These are phyloP conservation scores for Hypoxylon sp. DNA, from an alignment of 2,329 filamentous ascomycete species.

Conservation along the genomic window DNA sequence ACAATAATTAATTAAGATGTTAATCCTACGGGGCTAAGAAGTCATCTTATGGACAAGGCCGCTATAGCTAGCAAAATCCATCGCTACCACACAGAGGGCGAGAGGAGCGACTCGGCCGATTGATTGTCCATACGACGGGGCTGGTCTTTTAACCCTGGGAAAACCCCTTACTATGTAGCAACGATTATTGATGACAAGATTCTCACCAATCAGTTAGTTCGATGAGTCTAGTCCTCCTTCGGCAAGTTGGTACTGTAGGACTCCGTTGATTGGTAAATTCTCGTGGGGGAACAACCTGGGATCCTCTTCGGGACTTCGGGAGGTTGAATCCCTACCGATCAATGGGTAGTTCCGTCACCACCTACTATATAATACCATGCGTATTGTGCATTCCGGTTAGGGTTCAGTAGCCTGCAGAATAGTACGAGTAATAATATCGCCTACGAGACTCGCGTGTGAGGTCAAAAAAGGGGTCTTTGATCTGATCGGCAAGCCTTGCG, in stretches of 20 bases:
- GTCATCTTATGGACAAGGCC: background rate
- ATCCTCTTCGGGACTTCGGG: constrained; percentile 40
- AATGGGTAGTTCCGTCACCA: constrained; percentile 30
- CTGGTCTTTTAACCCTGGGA: constrained; percentile 14
- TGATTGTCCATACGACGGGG: constrained; percentile 26
- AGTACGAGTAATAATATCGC: constrained; percentile 7
- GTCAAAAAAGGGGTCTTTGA: constrained; percentile 26
- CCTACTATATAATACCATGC: constrained; percentile 12
- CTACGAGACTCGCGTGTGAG: constrained; percentile 5
- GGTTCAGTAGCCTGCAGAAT: constrained; percentile 28
- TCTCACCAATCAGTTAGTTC: constrained; percentile 43
- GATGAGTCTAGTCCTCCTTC: constrained; percentile 40
- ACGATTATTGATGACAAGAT: constrained; percentile 42
- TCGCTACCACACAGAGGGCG: constrained; percentile 8
- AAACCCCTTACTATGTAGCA: constrained; percentile 4
- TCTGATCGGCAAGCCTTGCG: constrained; percentile 34
- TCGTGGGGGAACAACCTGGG: constrained; percentile 36
- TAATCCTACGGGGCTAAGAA: constrained; percentile 3
- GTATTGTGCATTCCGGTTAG: constrained; percentile 19
- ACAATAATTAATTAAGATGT: constrained; percentile 10
- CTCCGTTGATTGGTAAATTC: constrained; percentile 33
- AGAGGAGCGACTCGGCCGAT: constrained; percentile 28
- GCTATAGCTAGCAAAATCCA: constrained; percentile 4
- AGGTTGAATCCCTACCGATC: constrained; percentile 38
- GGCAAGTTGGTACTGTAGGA: constrained; percentile 32